Conservation (phyloP, 352 stramenopile genomes). For the Phytophthora foliorum region DNA sequence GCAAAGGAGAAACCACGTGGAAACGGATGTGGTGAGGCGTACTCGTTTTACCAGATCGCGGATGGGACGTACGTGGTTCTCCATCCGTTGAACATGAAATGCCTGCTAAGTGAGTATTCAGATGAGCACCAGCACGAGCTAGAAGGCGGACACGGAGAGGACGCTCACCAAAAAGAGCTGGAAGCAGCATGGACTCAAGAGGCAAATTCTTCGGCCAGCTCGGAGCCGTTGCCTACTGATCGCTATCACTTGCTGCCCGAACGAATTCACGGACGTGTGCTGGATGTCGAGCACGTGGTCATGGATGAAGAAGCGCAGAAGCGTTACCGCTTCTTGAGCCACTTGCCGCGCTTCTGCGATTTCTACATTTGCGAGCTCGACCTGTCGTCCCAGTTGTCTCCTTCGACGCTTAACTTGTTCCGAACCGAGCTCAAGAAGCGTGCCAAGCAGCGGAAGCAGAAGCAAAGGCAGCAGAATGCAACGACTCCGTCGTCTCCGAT, state of each 20-base stretch:
- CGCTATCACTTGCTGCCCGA: slow-evolving; percentile 70
- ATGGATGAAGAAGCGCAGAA: slow-evolving; percentile 89
- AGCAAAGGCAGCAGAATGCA: slow-evolving; percentile 47
- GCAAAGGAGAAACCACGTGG: slow-evolving; percentile 23
- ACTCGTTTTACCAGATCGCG: slow-evolving; percentile 89
- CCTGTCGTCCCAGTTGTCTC: slow-evolving; percentile 72
- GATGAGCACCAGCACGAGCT: slow-evolving; percentile 42
- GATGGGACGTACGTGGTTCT: slow-evolving; percentile 91
- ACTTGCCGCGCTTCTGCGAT: slow-evolving; percentile 88
- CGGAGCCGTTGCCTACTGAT: slow-evolving; percentile 24
- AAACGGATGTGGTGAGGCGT: slow-evolving; percentile 47
- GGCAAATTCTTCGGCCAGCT: slow-evolving; percentile 27
- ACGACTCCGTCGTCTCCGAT: slow-evolving; percentile 40
- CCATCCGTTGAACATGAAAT: slow-evolving; percentile 92
- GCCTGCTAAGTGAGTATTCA: slow-evolving; percentile 81
- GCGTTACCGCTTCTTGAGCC: slow-evolving; percentile 88
- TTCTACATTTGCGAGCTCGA: slow-evolving; percentile 92
- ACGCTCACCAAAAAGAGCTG: slow-evolving; percentile 33
- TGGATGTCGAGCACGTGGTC: slow-evolving; percentile 90
- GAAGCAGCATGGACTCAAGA: slow-evolving; percentile 44
- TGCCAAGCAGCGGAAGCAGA: slow-evolving; percentile 69
- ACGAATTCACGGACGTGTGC: slow-evolving; percentile 62
- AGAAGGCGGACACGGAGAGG: slow-evolving; percentile 9
- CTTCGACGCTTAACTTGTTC: slow-evolving; percentile 70
- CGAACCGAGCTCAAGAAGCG: slow-evolving; percentile 83